Evolutionary conservation across 2,329 filamentous ascomycete genomes (phyloP), one percentile per base, ranked within the genome.

Genomic region (Sordariomycetes sp.): DNA sequence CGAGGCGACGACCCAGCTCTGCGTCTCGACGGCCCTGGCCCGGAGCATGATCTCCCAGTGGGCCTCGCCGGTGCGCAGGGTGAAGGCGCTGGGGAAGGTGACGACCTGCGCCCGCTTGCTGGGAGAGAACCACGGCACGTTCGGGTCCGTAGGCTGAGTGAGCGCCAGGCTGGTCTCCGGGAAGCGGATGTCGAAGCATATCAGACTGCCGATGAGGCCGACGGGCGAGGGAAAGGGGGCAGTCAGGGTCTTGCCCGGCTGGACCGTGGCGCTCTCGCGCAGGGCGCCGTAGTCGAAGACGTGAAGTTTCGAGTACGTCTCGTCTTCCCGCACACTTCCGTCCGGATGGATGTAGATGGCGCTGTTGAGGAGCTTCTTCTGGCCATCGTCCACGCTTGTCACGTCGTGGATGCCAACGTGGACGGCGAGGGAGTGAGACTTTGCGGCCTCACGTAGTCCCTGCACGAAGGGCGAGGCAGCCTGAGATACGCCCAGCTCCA

Each of bases 111-210:
- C 86, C n/a, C n/a, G n/a, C n/a, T n/a, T n/a, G n/a, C n/a, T n/a
- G 5, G 57, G 61, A 19, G 39, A 44, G 16, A 35, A 37, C 52
- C 51, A 65, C 5, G 42, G 37, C 28, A 48, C 58, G 9, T 26
- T 26, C 6, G 51, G 35, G n/a, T n/a, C n/a, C 2, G 48, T 47
- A 0, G 60, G 59, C 36, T 62, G 60, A 6, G 75, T 72, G 14
- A 94, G 68, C 2, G 75, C 68, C 8, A 92, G 56, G 0, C 76
- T 73, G 8, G 82, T 72, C 51, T 94, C 86, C 0, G 86, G 75
- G 51, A 92, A 94, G 2, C 87, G 76, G 41, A 95, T 59, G 60
- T 95, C 90, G 55, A 95, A 95, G 61, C 90, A 95, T 41, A 95
- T 93, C 35, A 82, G 69, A 40, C 82, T 68, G 15, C 86, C 90